phyloP scores from a whole-genome alignment of 495 filamentous ascomycete species.

The Friedmanniomyces simplex region DNA sequence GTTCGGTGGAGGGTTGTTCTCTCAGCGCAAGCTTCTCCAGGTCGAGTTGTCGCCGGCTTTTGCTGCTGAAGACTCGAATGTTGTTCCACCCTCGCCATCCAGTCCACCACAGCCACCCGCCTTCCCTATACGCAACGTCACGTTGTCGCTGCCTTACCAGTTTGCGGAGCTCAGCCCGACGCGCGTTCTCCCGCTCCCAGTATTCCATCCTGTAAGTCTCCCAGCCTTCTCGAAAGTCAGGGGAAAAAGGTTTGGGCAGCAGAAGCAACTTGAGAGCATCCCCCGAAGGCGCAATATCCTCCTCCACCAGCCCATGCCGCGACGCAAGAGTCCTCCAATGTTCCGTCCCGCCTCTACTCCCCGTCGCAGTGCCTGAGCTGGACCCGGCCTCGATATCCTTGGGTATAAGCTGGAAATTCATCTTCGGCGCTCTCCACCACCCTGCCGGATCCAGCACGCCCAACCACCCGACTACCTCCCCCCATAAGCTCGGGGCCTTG shows the following conservation, averaged over 20 bases:
- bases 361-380: not conserved
- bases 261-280: conserved; percentile 85
- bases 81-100: conserved; percentile 52
- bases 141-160: conserved; percentile 55
- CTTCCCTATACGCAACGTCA: conserved; percentile 52
- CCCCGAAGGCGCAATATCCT: conserved; percentile 80
- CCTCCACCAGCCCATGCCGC: conserved; percentile 38
- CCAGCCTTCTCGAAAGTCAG: conserved; percentile 95
- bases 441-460: conserved; percentile 69
- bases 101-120: conserved; percentile 75
- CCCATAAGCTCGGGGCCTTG: conserved; percentile 63
- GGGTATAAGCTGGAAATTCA: conserved; percentile 17
- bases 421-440: conserved; percentile 38
- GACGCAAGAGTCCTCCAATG: conserved; percentile 8
- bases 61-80: conserved; percentile 15
- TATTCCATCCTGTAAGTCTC: conserved; percentile 86
- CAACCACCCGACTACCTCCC: conserved; percentile 57
- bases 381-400: conserved; percentile 12
- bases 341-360: not conserved
- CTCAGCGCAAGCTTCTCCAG: conserved; percentile 28
- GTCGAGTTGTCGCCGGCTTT: conserved; percentile 13
- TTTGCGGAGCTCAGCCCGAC: conserved; percentile 59
- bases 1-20: conserved; percentile 3
- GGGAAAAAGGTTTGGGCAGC: conserved; percentile 87
- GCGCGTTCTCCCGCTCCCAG: conserved; percentile 94